A percentile compares a stretch with the other conserved stretches of the same genome.
Conservation (phyloP, 495 filamentous ascomycete species). For the Xylaria curta region DNA sequence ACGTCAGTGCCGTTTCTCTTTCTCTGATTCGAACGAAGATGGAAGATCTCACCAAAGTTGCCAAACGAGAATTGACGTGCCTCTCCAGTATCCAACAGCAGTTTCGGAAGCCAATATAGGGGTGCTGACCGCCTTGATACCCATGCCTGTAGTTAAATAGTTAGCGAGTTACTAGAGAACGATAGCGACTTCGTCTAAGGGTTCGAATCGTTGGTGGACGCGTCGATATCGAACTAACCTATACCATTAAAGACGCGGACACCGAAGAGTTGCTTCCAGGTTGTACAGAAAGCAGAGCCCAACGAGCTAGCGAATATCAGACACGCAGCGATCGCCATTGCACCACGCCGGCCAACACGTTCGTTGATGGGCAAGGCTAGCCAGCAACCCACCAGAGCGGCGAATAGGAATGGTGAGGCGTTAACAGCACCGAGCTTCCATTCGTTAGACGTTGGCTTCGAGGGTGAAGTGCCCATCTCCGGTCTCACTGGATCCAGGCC, state of each 20-base stretch:
- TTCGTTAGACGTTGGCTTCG: constrained; percentile 2
- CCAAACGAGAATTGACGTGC: constrained; percentile 41
- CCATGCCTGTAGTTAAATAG: constrained; percentile 35
- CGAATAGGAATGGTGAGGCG: constrained; percentile 37
- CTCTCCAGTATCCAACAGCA: constrained; percentile 42
- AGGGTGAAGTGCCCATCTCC: no score
- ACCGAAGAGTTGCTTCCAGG: constrained; percentile 31
- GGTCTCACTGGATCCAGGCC: constrained; percentile 13
- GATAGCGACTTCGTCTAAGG: background rate
- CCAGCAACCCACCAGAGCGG: constrained; percentile 39
- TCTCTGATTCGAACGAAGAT: background rate
- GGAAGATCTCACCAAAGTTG: constrained; percentile 38
- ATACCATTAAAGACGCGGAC: constrained; percentile 40
- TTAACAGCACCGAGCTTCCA: constrained; percentile 36
- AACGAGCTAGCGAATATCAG: constrained; percentile 41
- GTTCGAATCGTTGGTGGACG: background rate
- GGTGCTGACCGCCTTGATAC: constrained; percentile 42
- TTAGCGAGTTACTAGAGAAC: background rate
- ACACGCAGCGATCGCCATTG: constrained; percentile 36
- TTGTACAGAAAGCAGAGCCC: constrained; percentile 30
- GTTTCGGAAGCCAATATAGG: constrained; percentile 44
- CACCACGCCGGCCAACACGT: constrained; percentile 38
- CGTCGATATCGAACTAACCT: constrained; percentile 28
- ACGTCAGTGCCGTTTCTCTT: background rate
- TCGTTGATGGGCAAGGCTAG: constrained; percentile 41